Conservation (phyloP, 2,329 filamentous ascomycete genomes). For the Xylogone sp. region DNA sequence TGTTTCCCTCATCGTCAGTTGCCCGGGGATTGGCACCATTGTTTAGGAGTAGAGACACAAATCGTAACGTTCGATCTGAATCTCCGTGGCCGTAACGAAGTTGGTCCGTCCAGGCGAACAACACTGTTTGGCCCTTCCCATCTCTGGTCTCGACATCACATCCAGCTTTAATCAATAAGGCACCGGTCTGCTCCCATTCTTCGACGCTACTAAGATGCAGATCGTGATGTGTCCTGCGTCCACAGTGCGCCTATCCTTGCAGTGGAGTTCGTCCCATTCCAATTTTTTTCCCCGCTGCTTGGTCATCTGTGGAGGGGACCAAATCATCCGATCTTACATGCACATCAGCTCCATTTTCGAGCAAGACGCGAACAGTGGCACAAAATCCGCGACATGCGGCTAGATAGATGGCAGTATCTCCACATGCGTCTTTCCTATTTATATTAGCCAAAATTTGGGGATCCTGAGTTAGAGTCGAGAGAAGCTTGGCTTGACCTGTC, state of each 20-base stretch:
- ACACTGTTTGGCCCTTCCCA: not conserved
- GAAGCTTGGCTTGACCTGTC: not conserved
- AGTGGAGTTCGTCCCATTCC: no score
- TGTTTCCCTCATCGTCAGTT: constrained; percentile 1
- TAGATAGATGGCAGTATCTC: not conserved
- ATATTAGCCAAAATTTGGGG: not conserved
- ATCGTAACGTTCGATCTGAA: not conserved
- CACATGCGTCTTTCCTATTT: constrained; percentile 2
- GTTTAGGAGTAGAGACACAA: constrained; percentile 5
- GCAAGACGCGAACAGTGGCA: no score
- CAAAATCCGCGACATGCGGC: no score
- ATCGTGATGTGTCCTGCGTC: not conserved
- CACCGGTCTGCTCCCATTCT: not conserved
- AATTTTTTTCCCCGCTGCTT: no score
- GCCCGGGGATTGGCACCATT: constrained; percentile 10
- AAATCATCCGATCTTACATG: no score
- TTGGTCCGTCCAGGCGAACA: not conserved
- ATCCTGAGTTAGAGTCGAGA: constrained; percentile 1
- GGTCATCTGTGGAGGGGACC: no score
- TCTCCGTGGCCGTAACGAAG: not conserved
- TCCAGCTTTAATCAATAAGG: not conserved
- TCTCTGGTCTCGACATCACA: constrained; percentile 1
- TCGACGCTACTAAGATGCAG: not conserved
- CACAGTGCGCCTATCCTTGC: no score
- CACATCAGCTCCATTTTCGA: no score